These are phyloP conservation scores for Ascoidea asiatica DNA, from an alignment of 805 yeast genomes.

Conservation along the genomic window DNA sequence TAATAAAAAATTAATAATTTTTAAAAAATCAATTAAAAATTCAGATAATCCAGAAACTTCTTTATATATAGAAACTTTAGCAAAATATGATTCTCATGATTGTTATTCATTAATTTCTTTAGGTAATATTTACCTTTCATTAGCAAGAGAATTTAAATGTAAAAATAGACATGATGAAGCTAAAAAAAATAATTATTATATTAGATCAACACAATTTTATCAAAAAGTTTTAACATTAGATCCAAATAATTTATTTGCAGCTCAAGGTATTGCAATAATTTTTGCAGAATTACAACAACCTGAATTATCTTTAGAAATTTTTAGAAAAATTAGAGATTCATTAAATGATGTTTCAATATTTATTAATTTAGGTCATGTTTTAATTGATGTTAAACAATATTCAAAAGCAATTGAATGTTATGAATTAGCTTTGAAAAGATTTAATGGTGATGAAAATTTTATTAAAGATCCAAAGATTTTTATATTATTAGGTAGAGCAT, in stretches of 20 bases:
- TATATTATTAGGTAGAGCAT: conserved; percentile 72
- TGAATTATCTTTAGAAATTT: conserved; percentile 69
- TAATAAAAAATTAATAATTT: conserved; percentile 30
- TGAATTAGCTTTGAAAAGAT: conserved; percentile 62
- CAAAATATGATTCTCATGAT: conserved; percentile 76
- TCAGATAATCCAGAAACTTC: conserved; percentile 51
- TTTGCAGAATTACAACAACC: conserved; percentile 75
- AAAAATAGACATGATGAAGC: conserved; percentile 28
- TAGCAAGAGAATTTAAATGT: conserved; percentile 64
- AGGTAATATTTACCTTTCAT: conserved; percentile 73
- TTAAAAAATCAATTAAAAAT: conserved; percentile 28
- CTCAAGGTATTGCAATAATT: conserved; percentile 92
- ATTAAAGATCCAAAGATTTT: conserved; percentile 47
- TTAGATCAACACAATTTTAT: conserved; percentile 84
- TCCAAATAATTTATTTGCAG: conserved; percentile 82
- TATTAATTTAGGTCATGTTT: conserved; percentile 79
- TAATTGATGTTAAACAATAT: conserved; percentile 69
- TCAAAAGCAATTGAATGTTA: conserved; percentile 82
- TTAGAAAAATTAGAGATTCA: conserved; percentile 83
- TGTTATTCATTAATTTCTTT: conserved; percentile 77
- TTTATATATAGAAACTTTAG: conserved; percentile 77
- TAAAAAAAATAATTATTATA: conserved; percentile 59
- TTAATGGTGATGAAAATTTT: conserved; percentile 16
- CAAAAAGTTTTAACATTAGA: conserved; percentile 81
- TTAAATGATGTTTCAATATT: conserved; percentile 72